These are phyloP conservation scores for barley (Hordeum vulgare) DNA, from an alignment of 176 grass and related monocot species.

Conservation along the genomic window MorexV3_pseudomolecules_assembly NC_058523.1:512209811-512210310, in stretches of 20 bases:
- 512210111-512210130: neutral
- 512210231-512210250: constrained; percentile 72
- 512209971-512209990: neutral
- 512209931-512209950: neutral
- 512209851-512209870: neutral
- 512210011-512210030: neutral
- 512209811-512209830: too few relatives aligned
- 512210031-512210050: neutral
- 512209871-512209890: neutral
- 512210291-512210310: constrained; percentile 82
- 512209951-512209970: neutral
- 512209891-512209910: neutral
- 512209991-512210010: neutral
- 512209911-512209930: neutral
- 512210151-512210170: neutral
- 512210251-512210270: constrained; percentile 95
- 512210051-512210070: neutral
- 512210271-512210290: constrained; percentile 96
- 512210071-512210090: neutral
- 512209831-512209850: neutral
- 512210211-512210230: constrained; percentile 85
- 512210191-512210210: constrained; percentile 85
- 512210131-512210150: neutral
- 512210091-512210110: neutral
- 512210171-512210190: neutral